phyloP scores from a whole-genome alignment of 2,329 filamentous ascomycete genomes.

The Fusarium incarnatum region DNA sequence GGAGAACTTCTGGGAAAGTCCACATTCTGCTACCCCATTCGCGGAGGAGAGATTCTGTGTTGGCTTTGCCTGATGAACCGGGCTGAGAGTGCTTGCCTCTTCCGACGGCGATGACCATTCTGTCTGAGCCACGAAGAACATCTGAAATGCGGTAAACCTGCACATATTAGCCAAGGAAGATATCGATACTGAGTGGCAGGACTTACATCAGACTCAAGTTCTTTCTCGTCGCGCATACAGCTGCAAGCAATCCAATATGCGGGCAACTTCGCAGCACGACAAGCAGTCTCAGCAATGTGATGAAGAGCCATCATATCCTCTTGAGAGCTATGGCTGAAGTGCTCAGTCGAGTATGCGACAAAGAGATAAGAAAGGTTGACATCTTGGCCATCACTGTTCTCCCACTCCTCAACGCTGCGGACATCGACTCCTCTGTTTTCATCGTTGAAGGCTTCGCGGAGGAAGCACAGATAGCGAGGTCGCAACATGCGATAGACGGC shows the following conservation, averaged over 20 bases:
- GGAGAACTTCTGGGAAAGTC: slow-evolving; percentile 47
- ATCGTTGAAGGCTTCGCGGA: slow-evolving; percentile 41
- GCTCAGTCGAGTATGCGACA: slow-evolving; percentile 45
- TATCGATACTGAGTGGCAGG: too few species aligned
- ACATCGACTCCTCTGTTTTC: slow-evolving; percentile 42
- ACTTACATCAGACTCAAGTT: slow-evolving; percentile 44
- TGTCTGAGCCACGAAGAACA: slow-evolving; percentile 43
- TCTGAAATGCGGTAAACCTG: slow-evolving; percentile 46
- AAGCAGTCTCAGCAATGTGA: slow-evolving; percentile 45
- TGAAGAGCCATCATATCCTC: slow-evolving; percentile 44
- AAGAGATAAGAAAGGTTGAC: slow-evolving; percentile 41
- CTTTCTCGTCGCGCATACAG: slow-evolving; percentile 44
- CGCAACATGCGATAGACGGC: slow-evolving; percentile 40
- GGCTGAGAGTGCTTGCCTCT: slow-evolving; percentile 27
- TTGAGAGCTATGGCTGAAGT: slow-evolving; percentile 41
- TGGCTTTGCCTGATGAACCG: slow-evolving; percentile 23
- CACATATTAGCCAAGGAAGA: slow-evolving; percentile 2
- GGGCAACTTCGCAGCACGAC: slow-evolving; percentile 41
- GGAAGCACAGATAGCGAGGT: slow-evolving; percentile 45
- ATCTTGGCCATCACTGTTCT: slow-evolving; percentile 38
- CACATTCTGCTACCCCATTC: slow-evolving; percentile 48
- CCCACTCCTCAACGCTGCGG: slow-evolving; percentile 40
- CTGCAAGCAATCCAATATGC: slow-evolving; percentile 46
- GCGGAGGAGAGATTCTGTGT: slow-evolving; percentile 41
- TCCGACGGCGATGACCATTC: slow-evolving; percentile 44